phyloP scores from a whole-genome alignment of 164 flowering plant species.

The Pachysandra terminalis region DNA sequence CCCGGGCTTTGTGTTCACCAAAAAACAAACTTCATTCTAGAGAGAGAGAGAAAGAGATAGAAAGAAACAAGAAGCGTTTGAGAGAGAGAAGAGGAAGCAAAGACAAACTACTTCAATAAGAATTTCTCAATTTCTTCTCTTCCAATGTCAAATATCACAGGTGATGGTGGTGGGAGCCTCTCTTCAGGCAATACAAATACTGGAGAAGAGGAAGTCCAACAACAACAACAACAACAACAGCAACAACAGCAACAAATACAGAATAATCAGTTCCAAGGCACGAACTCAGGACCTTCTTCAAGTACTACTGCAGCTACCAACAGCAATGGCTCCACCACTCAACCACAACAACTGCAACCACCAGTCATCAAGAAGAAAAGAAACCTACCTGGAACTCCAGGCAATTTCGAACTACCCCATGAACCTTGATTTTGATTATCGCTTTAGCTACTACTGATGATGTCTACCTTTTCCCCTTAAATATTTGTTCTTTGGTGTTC shows the following conservation, averaged over 20 bases:
- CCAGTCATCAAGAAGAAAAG: slow-evolving; percentile 68
- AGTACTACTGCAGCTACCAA: slow-evolving; percentile 26
- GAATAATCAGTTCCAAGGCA: slow-evolving; percentile 28
- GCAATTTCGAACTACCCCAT: slow-evolving; percentile 31
- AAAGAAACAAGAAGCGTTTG: neutral
- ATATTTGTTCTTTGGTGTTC: neutral
- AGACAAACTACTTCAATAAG: neutral
- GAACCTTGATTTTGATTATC: neutral
- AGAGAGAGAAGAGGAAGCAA: neutral
- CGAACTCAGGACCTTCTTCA: slow-evolving; percentile 20
- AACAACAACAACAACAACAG: too few species aligned
- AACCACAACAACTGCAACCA: slow-evolving; percentile 25
- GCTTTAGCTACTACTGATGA: neutral
- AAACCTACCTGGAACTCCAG: slow-evolving; percentile 88
- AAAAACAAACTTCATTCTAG: slow-evolving; percentile 3
- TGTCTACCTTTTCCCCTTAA: neutral
- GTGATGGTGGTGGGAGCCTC: slow-evolving; percentile 70
- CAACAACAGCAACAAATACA: neutral
- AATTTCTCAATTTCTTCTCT: neutral
- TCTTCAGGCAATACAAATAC: slow-evolving; percentile 59
- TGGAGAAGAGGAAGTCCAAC: slow-evolving; percentile 31
- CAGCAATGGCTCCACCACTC: slow-evolving; percentile 42
- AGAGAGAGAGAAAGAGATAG: neutral
- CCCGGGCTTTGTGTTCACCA: slow-evolving; percentile 20
- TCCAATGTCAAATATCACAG: slow-evolving; percentile 66